These are phyloP conservation scores for Citrus maxima DNA, from an alignment of 345 rosid genomes.

Conservation along the genomic window DNA sequence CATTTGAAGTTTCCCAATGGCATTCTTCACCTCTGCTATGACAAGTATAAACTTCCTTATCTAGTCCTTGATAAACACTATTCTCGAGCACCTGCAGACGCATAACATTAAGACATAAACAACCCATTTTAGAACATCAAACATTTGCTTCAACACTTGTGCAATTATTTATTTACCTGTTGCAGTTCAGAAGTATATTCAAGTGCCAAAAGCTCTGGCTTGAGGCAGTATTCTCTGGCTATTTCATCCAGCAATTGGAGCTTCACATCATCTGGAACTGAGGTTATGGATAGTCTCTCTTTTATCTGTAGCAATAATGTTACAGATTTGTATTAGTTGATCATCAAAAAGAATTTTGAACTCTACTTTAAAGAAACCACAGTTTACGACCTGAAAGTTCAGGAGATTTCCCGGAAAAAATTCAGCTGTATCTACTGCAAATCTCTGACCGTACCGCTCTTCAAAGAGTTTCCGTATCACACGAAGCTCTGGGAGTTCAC, in stretches of 20 bases:
- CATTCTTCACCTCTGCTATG: neutral
- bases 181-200: conserved; percentile 48
- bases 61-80: neutral
- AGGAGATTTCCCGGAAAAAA: conserved; percentile 65
- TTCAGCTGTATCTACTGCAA: conserved; percentile 46
- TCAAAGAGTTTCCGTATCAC: conserved; percentile 55
- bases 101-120: neutral
- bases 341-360: neutral
- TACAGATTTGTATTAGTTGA: neutral
- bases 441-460: conserved; percentile 67
- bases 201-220: conserved; percentile 47
- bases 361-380: neutral
- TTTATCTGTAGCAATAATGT: conserved; percentile 37
- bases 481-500: conserved; percentile 73
- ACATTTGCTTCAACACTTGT: neutral
- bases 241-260: conserved; percentile 49
- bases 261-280: conserved; percentile 54
- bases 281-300: conserved; percentile 39
- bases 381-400: conserved; percentile 51
- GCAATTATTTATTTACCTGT: conserved; percentile 28
- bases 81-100: conserved; percentile 24
- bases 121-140: neutral
- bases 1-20: conserved; percentile 9
- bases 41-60: neutral
- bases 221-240: conserved; percentile 37